Evolutionary conservation across 768 basidiomycete species (phyloP).

Genomic region (Lactarius sp.): DNA sequence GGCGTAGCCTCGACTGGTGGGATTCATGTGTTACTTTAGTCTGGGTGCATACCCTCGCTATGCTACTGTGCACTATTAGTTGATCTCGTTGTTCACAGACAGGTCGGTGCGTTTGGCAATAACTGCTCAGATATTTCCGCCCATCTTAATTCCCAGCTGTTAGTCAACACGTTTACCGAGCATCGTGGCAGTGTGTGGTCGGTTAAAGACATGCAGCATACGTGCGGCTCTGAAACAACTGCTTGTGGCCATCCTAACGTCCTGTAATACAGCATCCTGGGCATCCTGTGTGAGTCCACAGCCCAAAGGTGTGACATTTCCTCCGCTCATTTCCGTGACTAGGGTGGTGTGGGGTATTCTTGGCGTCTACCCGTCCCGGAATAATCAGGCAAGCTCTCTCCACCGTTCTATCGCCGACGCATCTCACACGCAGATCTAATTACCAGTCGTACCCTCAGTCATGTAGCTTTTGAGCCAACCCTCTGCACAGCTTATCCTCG

Average conservation of each 20-base stretch:
- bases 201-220: slow-evolving; percentile 93
- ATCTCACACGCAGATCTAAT: slow-evolving; percentile 5
- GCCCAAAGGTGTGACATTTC: neutral
- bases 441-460: slow-evolving; percentile 66
- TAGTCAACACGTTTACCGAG: slow-evolving; percentile 90
- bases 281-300: slow-evolving; percentile 56
- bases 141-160: slow-evolving; percentile 1
- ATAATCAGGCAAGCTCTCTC: slow-evolving; percentile 54
- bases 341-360: slow-evolving; percentile 98
- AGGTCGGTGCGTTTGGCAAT: slow-evolving; percentile 25
- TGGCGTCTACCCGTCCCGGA: slow-evolving; percentile 75
- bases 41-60: slow-evolving; percentile 40
- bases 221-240: slow-evolving; percentile 43
- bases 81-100: neutral
- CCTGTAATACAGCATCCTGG: slow-evolving; percentile 50
- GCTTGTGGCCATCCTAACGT: slow-evolving; percentile 7
- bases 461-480: slow-evolving; percentile 48
- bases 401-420: slow-evolving; percentile 5
- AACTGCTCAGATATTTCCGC: neutral
- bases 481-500: neutral
- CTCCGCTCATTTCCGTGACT: slow-evolving; percentile 5
- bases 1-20: slow-evolving; percentile 79
- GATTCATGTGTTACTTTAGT: slow-evolving; percentile 64
- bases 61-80: neutral
- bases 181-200: slow-evolving; percentile 80